Base-by-base conservation (phyloP, 352 stramenopile species). In the Phytophthora pistaciae region DNA sequence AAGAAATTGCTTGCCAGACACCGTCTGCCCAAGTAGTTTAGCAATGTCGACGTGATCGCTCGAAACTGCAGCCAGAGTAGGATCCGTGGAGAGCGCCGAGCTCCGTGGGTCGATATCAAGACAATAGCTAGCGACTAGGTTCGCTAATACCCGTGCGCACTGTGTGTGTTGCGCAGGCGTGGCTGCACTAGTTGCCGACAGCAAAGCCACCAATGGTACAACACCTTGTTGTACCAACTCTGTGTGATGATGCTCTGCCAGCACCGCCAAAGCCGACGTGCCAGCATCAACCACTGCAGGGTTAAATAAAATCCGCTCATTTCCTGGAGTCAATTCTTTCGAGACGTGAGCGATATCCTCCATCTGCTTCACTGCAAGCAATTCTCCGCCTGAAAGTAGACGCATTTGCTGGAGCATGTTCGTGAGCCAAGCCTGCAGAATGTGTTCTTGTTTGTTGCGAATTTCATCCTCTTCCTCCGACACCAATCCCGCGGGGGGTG, bases 341-440 rank as follows among this genome's bases (percentile, higher is more conserved):
- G 87, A 91, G 5, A 96, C 60, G 29, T 87, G 64, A 5, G 87
- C 89, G 20, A 94, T 93, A 31, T 84, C 66, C 58, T 96, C 89
- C 50, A 95, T 88, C 77, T 96, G 70, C 36, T 88, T 88, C 20
- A 96, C 84, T 27, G 90, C 90, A 3, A 94, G 61, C 20, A 94
- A 76, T 58, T 95, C 85, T 11, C 78, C 80, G 42, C 84, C 85
- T 1, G 75, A 81, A 8, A 84, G 79, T 31, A 90, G 68, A 9
- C 84, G 80, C 18, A 93, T 80, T 44, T 90, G 83, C 75, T 95
- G 87, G 8, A 93, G 72, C 83, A 91, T 91, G 59, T 79, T 90
- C 11, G 80, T 90, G 6, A 95, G 72, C 88, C 88, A 95, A 14
- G 88, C 88, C 62, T 95, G 88, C 13, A 95, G 70, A 49, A 95